phyloP scores from a whole-genome alignment of 345 rosid genomes.

The Sisymbrium irio region DNA sequence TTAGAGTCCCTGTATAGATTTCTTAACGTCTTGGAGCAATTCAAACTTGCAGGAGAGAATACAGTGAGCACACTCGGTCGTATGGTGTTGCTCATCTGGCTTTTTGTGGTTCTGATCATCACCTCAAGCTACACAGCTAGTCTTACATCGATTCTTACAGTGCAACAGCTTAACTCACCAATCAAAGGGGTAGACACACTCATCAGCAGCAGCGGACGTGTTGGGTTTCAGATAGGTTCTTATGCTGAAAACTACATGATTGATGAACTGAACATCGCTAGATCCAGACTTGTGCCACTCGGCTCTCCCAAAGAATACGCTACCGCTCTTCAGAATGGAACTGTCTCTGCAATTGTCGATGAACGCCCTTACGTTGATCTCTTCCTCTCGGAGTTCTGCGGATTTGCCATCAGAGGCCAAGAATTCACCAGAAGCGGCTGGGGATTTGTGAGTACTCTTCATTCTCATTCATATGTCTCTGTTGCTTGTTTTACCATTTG shows the following conservation, averaged over 20 bases:
- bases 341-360: slow-evolving; percentile 84
- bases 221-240: slow-evolving; percentile 86
- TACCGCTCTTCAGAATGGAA: slow-evolving; percentile 57
- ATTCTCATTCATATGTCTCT: not conserved
- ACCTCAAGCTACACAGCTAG: slow-evolving; percentile 98
- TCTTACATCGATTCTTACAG: slow-evolving; percentile 87
- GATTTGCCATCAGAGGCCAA: slow-evolving; percentile 71
- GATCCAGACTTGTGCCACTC: slow-evolving; percentile 70
- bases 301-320: slow-evolving; percentile 82
- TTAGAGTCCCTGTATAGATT: not conserved
- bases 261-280: slow-evolving; percentile 71
- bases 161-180: slow-evolving; percentile 86
- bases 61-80: slow-evolving; percentile 84
- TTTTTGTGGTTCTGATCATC: slow-evolving; percentile 79
- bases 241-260: slow-evolving; percentile 71
- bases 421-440: slow-evolving; percentile 82
- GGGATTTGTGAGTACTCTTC: slow-evolving; percentile 80
- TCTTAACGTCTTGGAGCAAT: not conserved
- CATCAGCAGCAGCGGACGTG: slow-evolving; percentile 42
- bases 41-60: slow-evolving; percentile 70
- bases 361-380: slow-evolving; percentile 71
- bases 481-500: not conserved
- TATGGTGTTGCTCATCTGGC: slow-evolving; percentile 77
- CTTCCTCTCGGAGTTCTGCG: slow-evolving; percentile 71
- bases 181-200: slow-evolving; percentile 77